A percentile compares a stretch with the other conserved stretches of the same genome.
phyloP scores from a whole-genome alignment of 768 basidiomycete genomes.

The Naganishia kalamii region DNA sequence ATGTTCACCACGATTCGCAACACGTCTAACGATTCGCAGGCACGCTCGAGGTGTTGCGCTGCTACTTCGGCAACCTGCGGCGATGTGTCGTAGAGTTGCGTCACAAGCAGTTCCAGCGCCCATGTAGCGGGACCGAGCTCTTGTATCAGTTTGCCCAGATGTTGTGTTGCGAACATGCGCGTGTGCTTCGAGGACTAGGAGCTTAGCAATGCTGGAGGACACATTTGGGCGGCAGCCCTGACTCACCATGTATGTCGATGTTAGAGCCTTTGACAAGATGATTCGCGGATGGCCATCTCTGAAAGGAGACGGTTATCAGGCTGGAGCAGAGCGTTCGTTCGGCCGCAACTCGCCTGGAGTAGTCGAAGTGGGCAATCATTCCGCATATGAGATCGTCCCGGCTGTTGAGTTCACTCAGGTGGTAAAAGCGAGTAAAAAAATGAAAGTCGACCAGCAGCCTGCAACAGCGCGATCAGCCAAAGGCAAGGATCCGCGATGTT shows the following conservation, averaged over 20 bases:
- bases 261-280: constrained; percentile 85
- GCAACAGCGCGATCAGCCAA: background rate
- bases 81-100: constrained; percentile 89
- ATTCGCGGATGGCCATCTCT: constrained; percentile 94
- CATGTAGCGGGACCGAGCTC: constrained; percentile 63
- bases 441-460: constrained; percentile 86
- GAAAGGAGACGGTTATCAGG: background rate
- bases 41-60: constrained; percentile 79
- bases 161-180: constrained; percentile 77
- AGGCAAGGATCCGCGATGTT: background rate
- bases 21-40: constrained; percentile 74
- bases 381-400: constrained; percentile 86
- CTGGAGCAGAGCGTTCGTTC: background rate
- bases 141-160: constrained; percentile 74
- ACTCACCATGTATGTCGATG: constrained; percentile 78
- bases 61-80: constrained; percentile 85
- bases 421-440: constrained; percentile 93
- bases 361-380: constrained; percentile 86
- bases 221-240: background rate
- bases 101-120: constrained; percentile 83
- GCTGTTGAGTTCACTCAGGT: constrained; percentile 79
- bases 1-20: constrained; percentile 87
- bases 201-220: background rate
- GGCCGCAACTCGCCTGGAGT: constrained; percentile 61
- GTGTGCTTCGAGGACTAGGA: constrained; percentile 57